Evolutionary conservation across 2,329 filamentous ascomycete species (phyloP).

Genomic region (Scedosporium apiospermum): DNA sequence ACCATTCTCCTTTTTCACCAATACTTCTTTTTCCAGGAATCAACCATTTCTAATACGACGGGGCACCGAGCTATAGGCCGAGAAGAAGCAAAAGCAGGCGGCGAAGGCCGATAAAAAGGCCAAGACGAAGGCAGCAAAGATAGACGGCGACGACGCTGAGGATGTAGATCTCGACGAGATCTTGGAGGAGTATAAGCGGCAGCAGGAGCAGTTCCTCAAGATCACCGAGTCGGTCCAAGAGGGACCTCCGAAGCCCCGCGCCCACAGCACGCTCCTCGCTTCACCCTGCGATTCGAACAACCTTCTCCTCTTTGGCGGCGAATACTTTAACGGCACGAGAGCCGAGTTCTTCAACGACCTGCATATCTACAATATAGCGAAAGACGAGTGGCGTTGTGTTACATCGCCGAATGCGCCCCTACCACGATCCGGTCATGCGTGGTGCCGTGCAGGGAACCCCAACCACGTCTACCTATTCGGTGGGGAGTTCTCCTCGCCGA

Average conservation of each 20-base stretch:
- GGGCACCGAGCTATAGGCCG: slow-evolving; percentile 27
- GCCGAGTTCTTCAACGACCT: slow-evolving; percentile 64
- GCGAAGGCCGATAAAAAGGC: slow-evolving; percentile 85
- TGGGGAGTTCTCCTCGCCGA: slow-evolving; percentile 92
- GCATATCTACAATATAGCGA: slow-evolving; percentile 65
- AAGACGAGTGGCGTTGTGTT: slow-evolving; percentile 83
- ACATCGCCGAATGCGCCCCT: slow-evolving; percentile 87
- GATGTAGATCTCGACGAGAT: slow-evolving; percentile 90
- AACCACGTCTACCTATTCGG: slow-evolving; percentile 87
- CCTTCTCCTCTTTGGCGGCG: slow-evolving; percentile 84
- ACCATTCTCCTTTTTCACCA: slow-evolving; percentile 2
- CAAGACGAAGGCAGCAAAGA: slow-evolving; percentile 59
- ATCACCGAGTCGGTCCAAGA: slow-evolving; percentile 71
- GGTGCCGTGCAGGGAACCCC: slow-evolving; percentile 80
- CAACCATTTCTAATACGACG: slow-evolving; percentile 11
- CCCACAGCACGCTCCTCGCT: slow-evolving; percentile 73
- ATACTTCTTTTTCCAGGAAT: slow-evolving; percentile 7
- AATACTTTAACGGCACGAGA: slow-evolving; percentile 87
- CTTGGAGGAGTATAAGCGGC: slow-evolving; percentile 82
- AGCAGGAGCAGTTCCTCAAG: slow-evolving; percentile 90
- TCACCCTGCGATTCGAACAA: slow-evolving; percentile 82
- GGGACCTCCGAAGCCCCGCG: slow-evolving; percentile 65
- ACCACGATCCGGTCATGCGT: slow-evolving; percentile 86
- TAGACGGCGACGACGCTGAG: slow-evolving; percentile 78
- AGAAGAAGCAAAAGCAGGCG: slow-evolving; percentile 69